Percentiles rank a stretch among this genome's conserved stretches.
These are phyloP conservation scores for Terana coerulea DNA, from an alignment of 768 basidiomycete genomes.

Conservation along the genomic window DNA sequence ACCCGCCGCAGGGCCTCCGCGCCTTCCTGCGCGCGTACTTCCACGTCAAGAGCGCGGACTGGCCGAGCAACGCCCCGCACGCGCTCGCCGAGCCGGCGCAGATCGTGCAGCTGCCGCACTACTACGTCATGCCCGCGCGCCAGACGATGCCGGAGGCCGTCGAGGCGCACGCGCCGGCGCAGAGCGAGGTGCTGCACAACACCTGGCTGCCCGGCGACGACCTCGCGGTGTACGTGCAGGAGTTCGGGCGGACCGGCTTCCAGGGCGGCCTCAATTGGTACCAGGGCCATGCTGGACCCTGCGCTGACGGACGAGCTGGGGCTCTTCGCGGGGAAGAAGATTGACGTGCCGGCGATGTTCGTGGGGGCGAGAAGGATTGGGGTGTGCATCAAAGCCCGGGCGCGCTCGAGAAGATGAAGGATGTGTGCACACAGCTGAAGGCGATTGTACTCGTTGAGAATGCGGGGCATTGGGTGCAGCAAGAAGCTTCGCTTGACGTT, in stretches of 20 bases:
- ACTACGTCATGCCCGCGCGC: conserved; percentile 58
- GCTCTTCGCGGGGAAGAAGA: conserved; percentile 41
- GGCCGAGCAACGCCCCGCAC: conserved; percentile 38
- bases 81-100: conserved; percentile 34
- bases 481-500: conserved; percentile 46
- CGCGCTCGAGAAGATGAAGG: conserved; percentile 41
- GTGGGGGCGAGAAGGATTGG: conserved; percentile 58
- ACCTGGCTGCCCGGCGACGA: conserved; percentile 49
- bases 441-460: conserved; percentile 47
- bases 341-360: conserved; percentile 55
- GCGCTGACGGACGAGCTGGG: conserved; percentile 32
- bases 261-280: conserved; percentile 64
- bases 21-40: conserved; percentile 51
- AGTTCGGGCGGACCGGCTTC: conserved; percentile 52
- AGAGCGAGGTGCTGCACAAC: conserved; percentile 24
- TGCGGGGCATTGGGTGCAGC: conserved; percentile 65
- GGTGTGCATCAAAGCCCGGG: conserved; percentile 55
- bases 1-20: conserved; percentile 39
- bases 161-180: conserved; percentile 29
- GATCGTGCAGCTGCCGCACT: conserved; percentile 45
- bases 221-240: conserved; percentile 44
- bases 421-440: conserved; percentile 21
- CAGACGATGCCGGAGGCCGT: conserved; percentile 52
- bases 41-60: conserved; percentile 58
- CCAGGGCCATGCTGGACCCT: conserved; percentile 24